Evolutionary conservation across 805 yeast species (phyloP).

Genomic region (Yamadazyma sp.): DNA sequence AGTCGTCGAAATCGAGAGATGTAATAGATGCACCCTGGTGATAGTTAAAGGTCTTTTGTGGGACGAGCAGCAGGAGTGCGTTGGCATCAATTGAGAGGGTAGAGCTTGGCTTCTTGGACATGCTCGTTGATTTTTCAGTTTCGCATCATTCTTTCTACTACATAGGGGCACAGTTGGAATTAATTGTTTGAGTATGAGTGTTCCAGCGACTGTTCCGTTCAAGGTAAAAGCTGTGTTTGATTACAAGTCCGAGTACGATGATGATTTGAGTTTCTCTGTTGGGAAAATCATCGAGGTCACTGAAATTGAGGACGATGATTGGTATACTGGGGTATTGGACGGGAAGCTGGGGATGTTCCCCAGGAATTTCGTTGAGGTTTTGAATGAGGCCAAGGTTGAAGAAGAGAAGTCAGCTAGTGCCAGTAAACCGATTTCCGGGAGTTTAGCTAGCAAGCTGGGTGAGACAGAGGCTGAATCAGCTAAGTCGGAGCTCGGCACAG

Average conservation of each 20-base stretch:
- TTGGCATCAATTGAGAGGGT: slow-evolving; percentile 27
- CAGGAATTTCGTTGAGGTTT: slow-evolving; percentile 66
- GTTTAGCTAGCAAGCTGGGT: not conserved
- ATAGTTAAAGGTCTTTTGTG: slow-evolving; percentile 50
- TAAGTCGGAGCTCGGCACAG: not conserved
- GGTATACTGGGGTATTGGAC: slow-evolving; percentile 75
- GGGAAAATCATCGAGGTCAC: slow-evolving; percentile 76
- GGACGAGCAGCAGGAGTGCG: slow-evolving; percentile 29
- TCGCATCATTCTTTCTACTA: too few relatives aligned
- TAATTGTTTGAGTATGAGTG: too few relatives aligned
- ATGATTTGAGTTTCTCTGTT: slow-evolving; percentile 70
- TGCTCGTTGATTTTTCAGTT: too few relatives aligned
- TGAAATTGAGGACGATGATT: slow-evolving; percentile 84
- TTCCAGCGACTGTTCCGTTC: slow-evolving; percentile 56
- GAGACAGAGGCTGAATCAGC: not conserved
- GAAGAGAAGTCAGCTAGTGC: slow-evolving; percentile 4
- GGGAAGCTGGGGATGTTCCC: slow-evolving; percentile 86
- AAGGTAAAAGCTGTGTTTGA: slow-evolving; percentile 66
- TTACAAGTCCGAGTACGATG: slow-evolving; percentile 64
- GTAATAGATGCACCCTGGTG: slow-evolving; percentile 60
- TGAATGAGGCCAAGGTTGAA: not conserved
- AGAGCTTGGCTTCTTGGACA: slow-evolving; percentile 14
- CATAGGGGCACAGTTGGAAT: slow-evolving; percentile 7
- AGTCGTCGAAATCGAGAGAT: slow-evolving; percentile 75
- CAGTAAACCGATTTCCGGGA: slow-evolving; percentile 9